These are phyloP conservation scores for Microstroma glucosiphilum DNA, from an alignment of 1,284 basidiomycete genomes.

Conservation along the genomic window DNA sequence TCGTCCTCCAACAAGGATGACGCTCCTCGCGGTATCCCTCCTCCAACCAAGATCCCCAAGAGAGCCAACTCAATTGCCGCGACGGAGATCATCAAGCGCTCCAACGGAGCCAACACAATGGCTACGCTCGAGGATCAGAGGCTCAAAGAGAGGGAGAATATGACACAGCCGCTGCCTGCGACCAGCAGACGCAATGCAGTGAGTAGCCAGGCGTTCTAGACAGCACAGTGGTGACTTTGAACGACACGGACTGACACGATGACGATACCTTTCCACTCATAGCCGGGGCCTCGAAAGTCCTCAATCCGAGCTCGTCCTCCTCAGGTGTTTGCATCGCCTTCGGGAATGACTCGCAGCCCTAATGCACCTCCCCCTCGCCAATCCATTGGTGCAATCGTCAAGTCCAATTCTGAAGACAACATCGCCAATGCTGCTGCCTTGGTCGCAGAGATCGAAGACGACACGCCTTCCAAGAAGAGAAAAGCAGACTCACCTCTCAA, in stretches of 20 bases:
- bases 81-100: neutral
- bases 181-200: neutral
- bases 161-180: neutral
- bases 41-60: neutral
- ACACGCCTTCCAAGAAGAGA: neutral
- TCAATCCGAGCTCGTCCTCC: constrained; percentile 13
- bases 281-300: constrained; percentile 17
- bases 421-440: neutral
- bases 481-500: neutral
- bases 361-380: neutral
- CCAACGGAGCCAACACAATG: neutral
- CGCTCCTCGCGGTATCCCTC: neutral
- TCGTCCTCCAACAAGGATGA: neutral
- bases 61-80: constrained; percentile 1
- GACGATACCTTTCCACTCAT: neutral
- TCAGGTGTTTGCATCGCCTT: constrained; percentile 14
- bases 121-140: too few species aligned
- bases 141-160: neutral
- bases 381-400: neutral
- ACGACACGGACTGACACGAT: neutral
- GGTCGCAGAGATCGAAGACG: neutral
- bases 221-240: neutral
- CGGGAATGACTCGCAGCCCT: constrained; percentile 4
- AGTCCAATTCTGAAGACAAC: constrained; percentile 4
- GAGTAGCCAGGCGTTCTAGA: neutral